phyloP scores from a whole-genome alignment of 2,329 filamentous ascomycete genomes.

The Epichloe gansuensis region DNA sequence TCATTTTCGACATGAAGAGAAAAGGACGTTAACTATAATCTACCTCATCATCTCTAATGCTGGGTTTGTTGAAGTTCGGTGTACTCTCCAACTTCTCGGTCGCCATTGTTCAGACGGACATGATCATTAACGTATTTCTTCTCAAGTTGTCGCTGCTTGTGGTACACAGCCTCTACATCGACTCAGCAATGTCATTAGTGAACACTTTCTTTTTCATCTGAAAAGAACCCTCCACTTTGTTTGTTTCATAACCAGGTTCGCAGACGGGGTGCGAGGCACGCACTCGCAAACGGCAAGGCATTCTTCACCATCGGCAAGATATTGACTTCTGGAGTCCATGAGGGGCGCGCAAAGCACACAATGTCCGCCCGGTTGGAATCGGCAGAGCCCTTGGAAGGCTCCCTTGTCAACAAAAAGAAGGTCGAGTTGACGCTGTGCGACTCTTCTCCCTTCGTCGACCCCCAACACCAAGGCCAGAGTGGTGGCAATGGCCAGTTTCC shows the following conservation, averaged over 20 bases:
- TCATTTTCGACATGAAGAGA: not conserved
- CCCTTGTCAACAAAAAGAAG: not conserved
- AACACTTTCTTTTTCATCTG: slow-evolving; percentile 4
- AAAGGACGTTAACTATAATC: not conserved
- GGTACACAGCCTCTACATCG: not conserved
- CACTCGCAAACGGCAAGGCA: not conserved
- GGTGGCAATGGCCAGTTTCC: slow-evolving; percentile 18
- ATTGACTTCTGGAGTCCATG: not conserved
- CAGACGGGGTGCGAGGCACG: slow-evolving; percentile 8
- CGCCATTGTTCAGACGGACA: not conserved
- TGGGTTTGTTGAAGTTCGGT: slow-evolving; percentile 17
- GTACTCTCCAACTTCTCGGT: slow-evolving; percentile 18
- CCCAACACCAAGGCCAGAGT: slow-evolving; percentile 9
- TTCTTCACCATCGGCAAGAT: not conserved
- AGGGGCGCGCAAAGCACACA: not conserved
- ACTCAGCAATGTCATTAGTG: slow-evolving; percentile 4
- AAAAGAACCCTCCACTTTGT: slow-evolving; percentile 1
- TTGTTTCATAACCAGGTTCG: slow-evolving; percentile 15
- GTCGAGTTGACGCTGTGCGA: not conserved
- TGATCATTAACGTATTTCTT: not conserved
- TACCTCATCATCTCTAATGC: slow-evolving; percentile 24
- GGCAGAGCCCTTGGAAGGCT: not conserved
- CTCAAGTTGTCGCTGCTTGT: not conserved
- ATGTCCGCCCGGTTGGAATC: not conserved
- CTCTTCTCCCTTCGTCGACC: not conserved